A percentile compares a stretch with the other conserved stretches of the same genome.
Evolutionary conservation across 106 monocot species (phyloP).

Genomic region (Hemerocallis citrina): DNA sequence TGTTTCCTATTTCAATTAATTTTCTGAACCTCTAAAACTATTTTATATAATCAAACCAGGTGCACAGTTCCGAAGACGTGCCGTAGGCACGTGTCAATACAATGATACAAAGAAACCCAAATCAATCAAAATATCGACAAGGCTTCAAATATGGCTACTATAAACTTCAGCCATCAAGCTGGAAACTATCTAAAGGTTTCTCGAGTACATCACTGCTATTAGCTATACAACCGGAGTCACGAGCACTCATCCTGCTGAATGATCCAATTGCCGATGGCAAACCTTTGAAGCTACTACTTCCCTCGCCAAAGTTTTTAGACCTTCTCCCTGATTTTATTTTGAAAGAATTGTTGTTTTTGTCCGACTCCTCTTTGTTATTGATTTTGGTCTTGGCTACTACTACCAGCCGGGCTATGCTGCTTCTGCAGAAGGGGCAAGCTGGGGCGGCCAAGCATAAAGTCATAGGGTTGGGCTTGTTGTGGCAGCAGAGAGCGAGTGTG

Average conservation of each 20-base stretch:
- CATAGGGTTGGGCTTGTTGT: constrained; percentile 70
- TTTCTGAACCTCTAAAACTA: no score
- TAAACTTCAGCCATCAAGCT: background rate
- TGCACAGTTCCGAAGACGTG: no score
- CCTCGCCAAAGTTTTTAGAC: constrained; percentile 52
- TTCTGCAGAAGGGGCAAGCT: constrained; percentile 85
- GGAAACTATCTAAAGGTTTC: constrained; percentile 26
- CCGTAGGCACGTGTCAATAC: no score
- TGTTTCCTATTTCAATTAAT: no score
- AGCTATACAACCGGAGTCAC: constrained; percentile 37
- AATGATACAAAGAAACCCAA: no score
- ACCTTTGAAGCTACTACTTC: constrained; percentile 95
- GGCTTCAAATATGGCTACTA: no score
- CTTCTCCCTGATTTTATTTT: constrained; percentile 36
- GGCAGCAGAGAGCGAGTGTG: constrained; percentile 84
- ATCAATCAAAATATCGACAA: background rate
- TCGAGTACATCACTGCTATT: constrained; percentile 33
- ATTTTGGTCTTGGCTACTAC: constrained; percentile 36
- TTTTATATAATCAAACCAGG: no score
- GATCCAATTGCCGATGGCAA: constrained; percentile 64
- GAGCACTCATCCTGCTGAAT: constrained; percentile 43
- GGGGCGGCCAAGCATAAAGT: constrained; percentile 37
- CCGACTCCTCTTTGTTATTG: constrained; percentile 16
- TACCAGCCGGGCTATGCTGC: constrained; percentile 56
- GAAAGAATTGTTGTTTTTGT: constrained; percentile 14